Base-by-base conservation (phyloP, 805 yeast genomes). In the Suhomyces vadensis region DNA sequence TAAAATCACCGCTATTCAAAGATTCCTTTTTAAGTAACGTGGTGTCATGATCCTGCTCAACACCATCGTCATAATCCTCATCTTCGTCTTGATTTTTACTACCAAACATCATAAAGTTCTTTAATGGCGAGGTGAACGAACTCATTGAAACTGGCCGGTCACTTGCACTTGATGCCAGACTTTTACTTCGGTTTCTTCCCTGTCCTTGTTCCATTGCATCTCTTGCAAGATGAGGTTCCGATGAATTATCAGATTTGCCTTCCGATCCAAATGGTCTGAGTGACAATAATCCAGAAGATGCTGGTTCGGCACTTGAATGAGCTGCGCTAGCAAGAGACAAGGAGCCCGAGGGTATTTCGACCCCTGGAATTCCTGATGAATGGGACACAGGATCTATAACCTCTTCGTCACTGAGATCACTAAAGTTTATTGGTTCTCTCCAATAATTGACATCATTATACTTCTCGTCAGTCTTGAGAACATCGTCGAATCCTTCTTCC, bases 391-490 rank as follows among this genome's bases (percentile, higher is more conserved):
- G 63, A 6, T 16, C 23, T 4, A 35, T 41, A 3, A 37, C 44
- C n/a, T 56, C 64, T 14, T 37, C 50, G 16, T 60, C 65, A 45
- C 82, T 76, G 35, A 79, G 67, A 44, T 82, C 87, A 46, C 79
- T 78, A 19, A 85, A 56, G 48, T 82, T 81, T 20, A 91, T 56
- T 1, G 96, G 95, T 41, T 83, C 92, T 51, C 96, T 73, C 99
- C 99, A 94, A 62, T 78, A 94, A 58, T 87, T 91, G 35, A 87
- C 87, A 65, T 94, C 99, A 6, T 88, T 87, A 61, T 72, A 94
- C 50, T 78, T 79, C 51, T 82, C 85, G 42, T 79, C 83, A 2
- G 71, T 65, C 20, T 62, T 56, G n/a, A 62, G 52, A 13, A 27
- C 24, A 55, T 65, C 27, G 6, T 42, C 31, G 36, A 55, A 47